Evolutionary conservation across 768 basidiomycete genomes (phyloP), one percentile per base, ranked within the genome.

Genomic region (Podaxis pistillaris): DNA sequence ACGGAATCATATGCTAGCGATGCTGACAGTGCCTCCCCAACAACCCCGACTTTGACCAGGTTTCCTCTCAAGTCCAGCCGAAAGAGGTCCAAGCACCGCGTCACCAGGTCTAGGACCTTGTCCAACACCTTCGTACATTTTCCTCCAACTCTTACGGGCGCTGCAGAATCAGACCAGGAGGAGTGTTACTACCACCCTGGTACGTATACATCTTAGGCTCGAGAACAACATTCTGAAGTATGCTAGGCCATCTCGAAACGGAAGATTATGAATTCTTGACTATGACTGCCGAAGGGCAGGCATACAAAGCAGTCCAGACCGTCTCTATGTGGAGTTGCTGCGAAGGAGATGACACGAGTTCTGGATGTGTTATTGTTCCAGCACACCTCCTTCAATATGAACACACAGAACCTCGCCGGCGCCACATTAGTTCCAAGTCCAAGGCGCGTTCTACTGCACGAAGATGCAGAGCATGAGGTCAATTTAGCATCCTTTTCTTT

Each of bases 301-400:
- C 67, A 3, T 73, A 71, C 60, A 71, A 71, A 37, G 73, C 72
- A 12, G 68, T 75, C 26, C 74, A 73, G 44, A 75, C 69, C 9
- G 71, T 81, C 15, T 71, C 71, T 12, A 81, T 81, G 78, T 82
- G 81, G 81, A 81, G 73, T 53, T 82, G 81, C 66, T 82, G 79
- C 65, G 75, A 78, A 50, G 78, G 80, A 60, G 79, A 79, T 36
- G 75, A 75, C 60, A 67, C 67, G 67, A 76, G 75, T 56, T 68
- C 71, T 1, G 80, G 79, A 4, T 80, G 79, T 63, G 69, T 70
- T 3, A 59, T 62, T 17, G 67, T 69, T 0, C 26, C 63, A 51
- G 58, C 64, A 9, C 68, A 73, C 50, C 52, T 64, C 24, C 47
- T 55, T 51, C 63, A 53, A 50, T 37, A 19, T 15, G 38, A 33